Percentiles rank a stretch among this genome's conserved stretches.
phyloP scores from a whole-genome alignment of 2,329 filamentous ascomycete species.

The Xylaria sp. region DNA sequence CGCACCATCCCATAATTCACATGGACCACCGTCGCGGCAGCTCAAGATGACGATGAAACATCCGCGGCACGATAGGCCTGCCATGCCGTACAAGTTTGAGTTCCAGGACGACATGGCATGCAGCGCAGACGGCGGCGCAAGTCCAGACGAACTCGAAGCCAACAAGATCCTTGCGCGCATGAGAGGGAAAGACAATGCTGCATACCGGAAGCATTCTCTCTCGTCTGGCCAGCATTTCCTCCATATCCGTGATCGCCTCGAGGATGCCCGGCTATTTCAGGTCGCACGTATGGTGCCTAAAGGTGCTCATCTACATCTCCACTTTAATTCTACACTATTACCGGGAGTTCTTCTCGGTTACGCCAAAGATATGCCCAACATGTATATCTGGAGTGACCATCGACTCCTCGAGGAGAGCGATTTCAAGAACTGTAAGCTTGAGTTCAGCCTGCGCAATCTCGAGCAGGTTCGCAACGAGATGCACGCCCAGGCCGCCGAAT shows the following conservation, averaged over 20 bases:
- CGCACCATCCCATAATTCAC: constrained; percentile 29
- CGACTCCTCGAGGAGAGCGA: constrained; percentile 59
- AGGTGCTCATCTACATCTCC: constrained; percentile 77
- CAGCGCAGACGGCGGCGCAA: constrained; percentile 30
- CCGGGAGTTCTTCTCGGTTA: constrained; percentile 68
- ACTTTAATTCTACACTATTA: constrained; percentile 79
- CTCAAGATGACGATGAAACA: constrained; percentile 34
- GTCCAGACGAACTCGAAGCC: constrained; percentile 17
- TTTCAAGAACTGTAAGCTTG: constrained; percentile 67
- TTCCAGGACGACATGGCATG: constrained; percentile 40
- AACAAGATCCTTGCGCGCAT: constrained; percentile 21
- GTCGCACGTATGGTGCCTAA: constrained; percentile 73
- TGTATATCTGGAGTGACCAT: constrained; percentile 75
- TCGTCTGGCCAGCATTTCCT: constrained; percentile 67
- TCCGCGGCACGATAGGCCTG: constrained; percentile 2
- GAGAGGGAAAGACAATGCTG: constrained; percentile 37
- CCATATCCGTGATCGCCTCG: constrained; percentile 64
- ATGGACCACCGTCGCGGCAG: constrained; percentile 26
- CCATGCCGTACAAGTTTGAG: constrained; percentile 33
- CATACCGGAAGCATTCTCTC: constrained; percentile 31
- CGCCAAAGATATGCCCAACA: constrained; percentile 67
- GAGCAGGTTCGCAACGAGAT: constrained; percentile 61
- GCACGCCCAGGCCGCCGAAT: constrained; percentile 19
- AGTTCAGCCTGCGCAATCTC: constrained; percentile 61
- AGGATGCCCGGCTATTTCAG: constrained; percentile 66